phyloP scores from a whole-genome alignment of 148 eudicot species.

The Cornus florida region DNA sequence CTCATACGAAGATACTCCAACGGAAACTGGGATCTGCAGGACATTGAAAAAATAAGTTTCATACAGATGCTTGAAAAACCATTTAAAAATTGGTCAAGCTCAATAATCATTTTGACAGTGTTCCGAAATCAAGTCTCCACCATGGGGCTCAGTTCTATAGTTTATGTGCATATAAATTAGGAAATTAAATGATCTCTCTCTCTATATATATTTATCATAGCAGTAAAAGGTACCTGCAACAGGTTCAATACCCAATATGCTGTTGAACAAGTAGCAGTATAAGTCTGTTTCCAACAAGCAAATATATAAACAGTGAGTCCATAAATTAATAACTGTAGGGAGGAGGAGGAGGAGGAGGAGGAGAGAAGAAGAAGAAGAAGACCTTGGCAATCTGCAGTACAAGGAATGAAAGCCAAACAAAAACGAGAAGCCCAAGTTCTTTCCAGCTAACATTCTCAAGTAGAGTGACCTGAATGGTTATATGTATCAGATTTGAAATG shows the following conservation, averaged over 20 bases:
- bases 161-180: not conserved
- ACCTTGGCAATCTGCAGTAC: slow-evolving; percentile 77
- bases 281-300: slow-evolving; percentile 43
- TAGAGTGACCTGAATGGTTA: slow-evolving; percentile 47
- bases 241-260: slow-evolving; percentile 76
- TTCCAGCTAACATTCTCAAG: slow-evolving; percentile 80
- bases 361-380: not conserved
- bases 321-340: not conserved
- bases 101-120: not conserved
- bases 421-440: slow-evolving; percentile 72
- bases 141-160: not conserved
- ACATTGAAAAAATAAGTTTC: not conserved
- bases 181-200: not conserved
- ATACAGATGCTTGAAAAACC: not conserved
- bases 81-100: not conserved
- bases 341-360: not conserved
- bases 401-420: slow-evolving; percentile 82
- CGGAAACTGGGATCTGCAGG: slow-evolving; percentile 69
- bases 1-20: slow-evolving; percentile 68
- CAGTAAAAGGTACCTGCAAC: slow-evolving; percentile 59
- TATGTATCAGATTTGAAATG: slow-evolving; percentile 8
- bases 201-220: not conserved
- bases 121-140: not conserved
- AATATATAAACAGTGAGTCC: not conserved
- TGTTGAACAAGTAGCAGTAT: slow-evolving; percentile 55